Percentiles rank a stretch among this genome's conserved stretches.
Evolutionary conservation across 2,329 filamentous ascomycete genomes (phyloP).

Genomic region (Catunica adiposa): DNA sequence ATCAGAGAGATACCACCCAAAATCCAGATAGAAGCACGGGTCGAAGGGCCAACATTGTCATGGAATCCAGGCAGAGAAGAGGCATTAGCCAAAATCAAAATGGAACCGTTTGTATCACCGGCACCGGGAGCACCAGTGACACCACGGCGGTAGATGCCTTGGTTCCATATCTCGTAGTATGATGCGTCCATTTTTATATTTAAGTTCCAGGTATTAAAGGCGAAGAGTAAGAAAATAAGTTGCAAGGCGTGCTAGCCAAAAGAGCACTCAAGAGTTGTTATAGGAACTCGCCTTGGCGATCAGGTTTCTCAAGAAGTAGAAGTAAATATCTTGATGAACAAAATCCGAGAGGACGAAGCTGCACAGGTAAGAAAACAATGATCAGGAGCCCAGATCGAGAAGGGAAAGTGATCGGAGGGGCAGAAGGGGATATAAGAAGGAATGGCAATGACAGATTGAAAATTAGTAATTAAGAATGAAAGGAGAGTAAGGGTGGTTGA

Average conservation of each 20-base stretch:
- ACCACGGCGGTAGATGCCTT: constrained; percentile 4
- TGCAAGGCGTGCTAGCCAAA: not conserved
- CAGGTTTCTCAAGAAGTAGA: not conserved
- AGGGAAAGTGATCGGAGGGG: not conserved
- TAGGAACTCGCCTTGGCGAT: not conserved
- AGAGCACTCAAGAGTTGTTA: not conserved
- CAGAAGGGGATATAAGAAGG: not conserved
- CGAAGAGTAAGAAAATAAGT: no score
- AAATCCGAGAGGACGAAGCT: not conserved
- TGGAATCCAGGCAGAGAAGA: constrained; percentile 1
- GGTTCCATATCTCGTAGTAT: constrained; percentile 2
- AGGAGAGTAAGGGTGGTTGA: not conserved
- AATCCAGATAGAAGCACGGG: constrained; percentile 13
- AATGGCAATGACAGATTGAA: not conserved
- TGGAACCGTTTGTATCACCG: constrained; percentile 9
- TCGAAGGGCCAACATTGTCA: constrained; percentile 7
- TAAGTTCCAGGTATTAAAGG: no score
- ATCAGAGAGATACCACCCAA: constrained; percentile 9
- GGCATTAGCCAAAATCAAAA: not conserved
- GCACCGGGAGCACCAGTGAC: constrained; percentile 12
- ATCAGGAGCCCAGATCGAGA: not conserved
- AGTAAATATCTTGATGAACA: not conserved
- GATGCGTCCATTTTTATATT: not conserved
- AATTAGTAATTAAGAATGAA: not conserved
- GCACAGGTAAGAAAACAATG: not conserved